Percentiles rank a stretch among this genome's conserved stretches.
These are phyloP conservation scores for Lepraria neglecta DNA, from an alignment of 495 filamentous ascomycete species.

Conservation along the genomic window DNA sequence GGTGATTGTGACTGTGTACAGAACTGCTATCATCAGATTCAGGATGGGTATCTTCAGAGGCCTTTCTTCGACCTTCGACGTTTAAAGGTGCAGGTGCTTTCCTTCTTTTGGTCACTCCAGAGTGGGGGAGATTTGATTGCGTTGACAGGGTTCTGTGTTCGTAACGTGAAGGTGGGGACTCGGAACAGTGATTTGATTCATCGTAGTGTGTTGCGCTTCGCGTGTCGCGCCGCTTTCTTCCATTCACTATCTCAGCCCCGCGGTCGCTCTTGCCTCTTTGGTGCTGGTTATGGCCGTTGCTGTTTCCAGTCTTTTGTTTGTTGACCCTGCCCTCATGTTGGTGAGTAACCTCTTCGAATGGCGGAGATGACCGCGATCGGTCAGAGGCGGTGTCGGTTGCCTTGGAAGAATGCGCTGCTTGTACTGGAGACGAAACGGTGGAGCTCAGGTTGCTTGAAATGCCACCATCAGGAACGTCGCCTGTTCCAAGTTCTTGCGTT, in stretches of 20 bases:
- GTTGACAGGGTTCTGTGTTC: conserved; percentile 62
- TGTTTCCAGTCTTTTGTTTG: conserved; percentile 25
- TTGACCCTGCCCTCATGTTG: conserved; percentile 11
- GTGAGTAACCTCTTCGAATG: conserved; percentile 23
- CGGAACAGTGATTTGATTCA: conserved; percentile 49
- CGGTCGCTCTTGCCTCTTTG: conserved; percentile 25
- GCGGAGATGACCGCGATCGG: conserved; percentile 31
- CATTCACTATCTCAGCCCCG: conserved; percentile 13
- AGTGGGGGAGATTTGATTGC: conserved; percentile 38
- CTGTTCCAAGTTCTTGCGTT: conserved; percentile 13
- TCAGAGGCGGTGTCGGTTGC: conserved; percentile 33
- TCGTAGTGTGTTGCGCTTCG: conserved; percentile 34
- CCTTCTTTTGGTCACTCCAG: conserved; percentile 34
- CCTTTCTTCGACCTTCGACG: conserved; percentile 39
- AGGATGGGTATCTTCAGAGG: conserved; percentile 61
- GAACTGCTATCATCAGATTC: conserved; percentile 69
- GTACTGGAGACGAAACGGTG: conserved; percentile 25
- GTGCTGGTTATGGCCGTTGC: conserved; percentile 13
- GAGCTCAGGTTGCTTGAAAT: conserved; percentile 30
- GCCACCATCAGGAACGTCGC: conserved; percentile 13
- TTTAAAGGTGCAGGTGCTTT: conserved; percentile 49
- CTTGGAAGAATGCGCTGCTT: conserved; percentile 33
- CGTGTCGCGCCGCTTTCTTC: conserved; percentile 30
- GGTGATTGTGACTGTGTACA: conserved; percentile 59
- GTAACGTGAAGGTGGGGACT: conserved; percentile 53